Evolutionary conservation across 495 filamentous ascomycete species (phyloP).

Genomic region (Neurospora tetraspora): DNA sequence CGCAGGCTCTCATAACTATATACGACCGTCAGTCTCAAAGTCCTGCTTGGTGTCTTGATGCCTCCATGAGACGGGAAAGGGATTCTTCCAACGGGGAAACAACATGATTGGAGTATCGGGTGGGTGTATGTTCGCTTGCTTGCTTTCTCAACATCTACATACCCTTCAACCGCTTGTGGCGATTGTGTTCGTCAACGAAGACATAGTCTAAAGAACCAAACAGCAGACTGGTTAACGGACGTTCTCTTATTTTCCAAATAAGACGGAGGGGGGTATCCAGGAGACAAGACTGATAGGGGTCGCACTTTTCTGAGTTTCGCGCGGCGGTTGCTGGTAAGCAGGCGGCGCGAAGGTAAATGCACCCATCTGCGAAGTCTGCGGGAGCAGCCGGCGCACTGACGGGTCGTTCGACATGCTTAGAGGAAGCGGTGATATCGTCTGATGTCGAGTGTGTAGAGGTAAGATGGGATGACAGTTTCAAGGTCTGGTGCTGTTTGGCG

Average conservation of each 20-base stretch:
- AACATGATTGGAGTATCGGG: background rate
- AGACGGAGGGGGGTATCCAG: background rate
- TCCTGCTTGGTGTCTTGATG: background rate
- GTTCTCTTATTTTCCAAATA: background rate
- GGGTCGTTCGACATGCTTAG: slow-evolving; percentile 45
- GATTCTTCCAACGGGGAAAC: background rate
- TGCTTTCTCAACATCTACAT: slow-evolving; percentile 15
- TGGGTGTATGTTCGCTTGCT: background rate
- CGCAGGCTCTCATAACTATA: slow-evolving; percentile 94
- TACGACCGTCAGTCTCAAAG: slow-evolving; percentile 14
- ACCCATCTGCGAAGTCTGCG: slow-evolving; percentile 46
- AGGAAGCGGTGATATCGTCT: background rate
- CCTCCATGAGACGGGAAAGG: background rate
- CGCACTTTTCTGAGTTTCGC: slow-evolving; percentile 62
- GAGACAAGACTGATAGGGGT: slow-evolving; percentile 5
- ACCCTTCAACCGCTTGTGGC: slow-evolving; percentile 96
- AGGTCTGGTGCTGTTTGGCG: background rate
- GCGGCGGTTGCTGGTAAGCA: slow-evolving; percentile 42
- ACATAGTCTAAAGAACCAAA: slow-evolving; percentile 69
- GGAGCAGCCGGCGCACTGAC: slow-evolving; percentile 43
- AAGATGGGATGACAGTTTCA: background rate
- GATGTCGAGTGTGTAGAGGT: background rate
- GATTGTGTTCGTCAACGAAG: slow-evolving; percentile 98
- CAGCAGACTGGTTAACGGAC: background rate
- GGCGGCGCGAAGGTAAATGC: slow-evolving; percentile 50